These are phyloP conservation scores for Saccharum hybrid DNA, from an alignment of 202 grass and related monocot species.

Conservation along the genomic window DNA sequence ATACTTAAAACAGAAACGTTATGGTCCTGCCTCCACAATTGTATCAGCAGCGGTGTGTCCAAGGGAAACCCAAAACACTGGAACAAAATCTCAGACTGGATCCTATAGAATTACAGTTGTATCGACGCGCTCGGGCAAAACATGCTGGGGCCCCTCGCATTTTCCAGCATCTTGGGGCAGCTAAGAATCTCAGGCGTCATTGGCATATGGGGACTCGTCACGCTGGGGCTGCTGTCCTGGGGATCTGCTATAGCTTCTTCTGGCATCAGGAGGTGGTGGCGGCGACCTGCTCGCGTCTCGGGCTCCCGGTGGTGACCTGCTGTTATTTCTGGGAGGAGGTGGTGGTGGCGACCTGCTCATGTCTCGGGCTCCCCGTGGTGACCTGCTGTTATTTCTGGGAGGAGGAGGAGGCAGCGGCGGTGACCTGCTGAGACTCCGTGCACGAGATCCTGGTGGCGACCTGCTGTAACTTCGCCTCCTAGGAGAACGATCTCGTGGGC, in stretches of 20 bases:
- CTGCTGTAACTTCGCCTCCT: conserved; percentile 69
- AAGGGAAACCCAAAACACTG: conserved; percentile 13
- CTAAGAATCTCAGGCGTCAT: conserved; percentile 57
- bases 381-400: conserved; percentile 55
- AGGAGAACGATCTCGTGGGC: conserved; percentile 83
- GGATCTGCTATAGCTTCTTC: conserved; percentile 59
- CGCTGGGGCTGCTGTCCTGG: conserved; percentile 49
- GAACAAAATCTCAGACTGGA: conserved; percentile 12
- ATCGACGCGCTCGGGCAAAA: conserved; percentile 6
- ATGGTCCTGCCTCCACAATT: conserved; percentile 50
- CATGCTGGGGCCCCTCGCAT: background rate
- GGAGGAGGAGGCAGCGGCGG: conserved; percentile 37
- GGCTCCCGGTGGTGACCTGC: conserved; percentile 33
- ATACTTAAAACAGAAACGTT: conserved; percentile 30
- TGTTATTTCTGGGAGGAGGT: conserved; percentile 36
- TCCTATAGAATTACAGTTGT: conserved; percentile 48
- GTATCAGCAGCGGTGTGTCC: conserved; percentile 51
- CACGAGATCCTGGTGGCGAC: conserved; percentile 46
- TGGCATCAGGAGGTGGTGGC: conserved; percentile 27
- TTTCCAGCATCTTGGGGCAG: conserved; percentile 37
- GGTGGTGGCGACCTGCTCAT: conserved; percentile 33
- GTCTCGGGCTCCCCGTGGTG: background rate
- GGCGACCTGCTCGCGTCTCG: conserved; percentile 52
- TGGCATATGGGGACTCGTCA: conserved; percentile 75
- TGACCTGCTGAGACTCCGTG: conserved; percentile 44